Evolutionary conservation across 208 protist genomes (phyloP).

Genomic region (Leishmania turanica): DNA sequence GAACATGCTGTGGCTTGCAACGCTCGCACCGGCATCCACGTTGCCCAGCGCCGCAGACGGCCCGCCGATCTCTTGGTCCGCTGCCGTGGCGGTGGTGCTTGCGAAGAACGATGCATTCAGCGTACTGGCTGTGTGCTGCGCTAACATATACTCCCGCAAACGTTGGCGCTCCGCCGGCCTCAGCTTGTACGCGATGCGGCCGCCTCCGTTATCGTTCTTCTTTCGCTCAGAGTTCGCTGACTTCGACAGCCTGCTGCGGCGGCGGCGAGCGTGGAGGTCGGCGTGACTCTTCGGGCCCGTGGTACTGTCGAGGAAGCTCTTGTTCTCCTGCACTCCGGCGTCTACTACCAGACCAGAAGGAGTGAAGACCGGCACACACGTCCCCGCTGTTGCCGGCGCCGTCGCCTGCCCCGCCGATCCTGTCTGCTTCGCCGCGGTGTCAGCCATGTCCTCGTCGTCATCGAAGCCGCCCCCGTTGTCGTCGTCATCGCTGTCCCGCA

Average conservation of each 20-base stretch:
- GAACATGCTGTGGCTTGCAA: constrained; percentile 32
- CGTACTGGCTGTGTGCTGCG: neutral
- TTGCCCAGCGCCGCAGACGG: neutral
- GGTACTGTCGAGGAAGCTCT: neutral
- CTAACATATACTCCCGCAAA: constrained; percentile 27
- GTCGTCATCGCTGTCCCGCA: constrained; percentile 30
- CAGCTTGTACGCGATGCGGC: constrained; percentile 29
- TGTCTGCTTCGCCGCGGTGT: neutral
- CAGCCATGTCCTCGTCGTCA: neutral
- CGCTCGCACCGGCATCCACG: neutral
- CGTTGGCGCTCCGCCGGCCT: constrained; percentile 29
- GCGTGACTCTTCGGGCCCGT: neutral
- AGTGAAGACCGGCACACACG: neutral
- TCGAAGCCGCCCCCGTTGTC: neutral
- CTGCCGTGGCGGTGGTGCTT: constrained; percentile 6
- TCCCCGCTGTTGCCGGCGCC: neutral
- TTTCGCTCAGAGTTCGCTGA: neutral
- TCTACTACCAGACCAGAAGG: constrained; percentile 10
- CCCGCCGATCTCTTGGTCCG: neutral
- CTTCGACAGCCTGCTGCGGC: neutral
- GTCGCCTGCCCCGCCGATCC: neutral
- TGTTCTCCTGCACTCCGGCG: neutral
- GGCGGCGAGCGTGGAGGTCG: neutral
- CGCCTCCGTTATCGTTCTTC: constrained; percentile 4
- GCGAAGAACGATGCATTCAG: constrained; percentile 13